Conservation (phyloP, 768 basidiomycete genomes). For the Suillus lakei region DNA sequence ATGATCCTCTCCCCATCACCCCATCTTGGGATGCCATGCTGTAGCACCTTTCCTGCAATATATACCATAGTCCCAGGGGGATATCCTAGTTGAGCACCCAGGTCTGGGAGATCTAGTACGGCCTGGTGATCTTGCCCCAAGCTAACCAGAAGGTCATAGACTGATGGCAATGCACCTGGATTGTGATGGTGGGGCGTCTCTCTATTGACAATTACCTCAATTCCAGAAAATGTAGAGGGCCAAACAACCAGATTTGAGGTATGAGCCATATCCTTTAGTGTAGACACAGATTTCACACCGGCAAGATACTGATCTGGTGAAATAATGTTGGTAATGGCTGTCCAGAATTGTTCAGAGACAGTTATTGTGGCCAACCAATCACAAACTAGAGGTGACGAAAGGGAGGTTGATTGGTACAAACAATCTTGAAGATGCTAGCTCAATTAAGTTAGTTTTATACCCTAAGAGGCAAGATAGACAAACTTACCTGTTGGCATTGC, state of each 20-base stretch:
- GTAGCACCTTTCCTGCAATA: neutral
- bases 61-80: conserved; percentile 6
- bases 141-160: conserved; percentile 11
- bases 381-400: neutral
- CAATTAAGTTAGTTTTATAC: neutral
- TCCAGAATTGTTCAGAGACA: neutral
- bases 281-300: neutral
- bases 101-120: neutral
- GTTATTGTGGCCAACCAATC: conserved; percentile 5
- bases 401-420: neutral
- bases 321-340: neutral
- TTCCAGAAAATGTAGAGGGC: conserved; percentile 8
- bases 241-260: neutral
- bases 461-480: neutral
- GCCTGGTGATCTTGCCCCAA: neutral
- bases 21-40: neutral
- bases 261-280: neutral
- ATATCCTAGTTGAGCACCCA: conserved; percentile 2
- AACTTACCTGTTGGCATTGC: neutral
- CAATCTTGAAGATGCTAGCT: neutral
- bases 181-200: neutral
- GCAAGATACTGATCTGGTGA: neutral
- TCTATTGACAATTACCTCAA: conserved; percentile 11
- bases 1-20: neutral
- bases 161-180: neutral